These are phyloP conservation scores for Blepharisma japonicum DNA, from an alignment of 73 alveolate species.

Conservation along the genomic window DNA sequence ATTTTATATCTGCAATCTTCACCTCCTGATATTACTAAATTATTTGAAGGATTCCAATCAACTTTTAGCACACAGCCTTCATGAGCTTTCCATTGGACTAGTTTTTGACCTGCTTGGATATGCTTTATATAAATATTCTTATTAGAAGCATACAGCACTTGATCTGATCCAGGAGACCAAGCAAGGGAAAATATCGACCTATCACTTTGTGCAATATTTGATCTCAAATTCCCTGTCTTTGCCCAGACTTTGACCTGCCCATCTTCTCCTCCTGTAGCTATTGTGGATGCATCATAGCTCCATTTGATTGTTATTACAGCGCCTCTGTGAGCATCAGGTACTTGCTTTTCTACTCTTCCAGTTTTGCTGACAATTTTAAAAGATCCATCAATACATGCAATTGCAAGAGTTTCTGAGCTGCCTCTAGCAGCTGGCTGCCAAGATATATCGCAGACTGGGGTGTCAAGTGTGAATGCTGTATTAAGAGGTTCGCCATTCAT, in stretches of 20 bases:
- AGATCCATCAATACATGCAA: slow-evolving; percentile 89
- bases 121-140: slow-evolving; percentile 84
- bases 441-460: slow-evolving; percentile 76
- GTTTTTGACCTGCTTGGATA: slow-evolving; percentile 86
- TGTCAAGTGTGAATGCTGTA: slow-evolving; percentile 75
- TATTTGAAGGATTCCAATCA: slow-evolving; percentile 96
- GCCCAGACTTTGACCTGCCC: slow-evolving; percentile 95
- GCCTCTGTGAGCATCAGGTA: slow-evolving; percentile 85
- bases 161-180: slow-evolving; percentile 93
- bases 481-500: slow-evolving; percentile 77
- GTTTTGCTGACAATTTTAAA: slow-evolving; percentile 69
- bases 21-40: slow-evolving; percentile 87
- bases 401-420: slow-evolving; percentile 78
- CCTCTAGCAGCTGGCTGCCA: slow-evolving; percentile 81
- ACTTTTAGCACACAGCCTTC: slow-evolving; percentile 90
- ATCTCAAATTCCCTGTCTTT: slow-evolving; percentile 85
- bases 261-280: slow-evolving; percentile 96
- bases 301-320: slow-evolving; percentile 89
- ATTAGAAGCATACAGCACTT: slow-evolving; percentile 76
- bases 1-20: slow-evolving; percentile 97
- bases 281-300: slow-evolving; percentile 92
- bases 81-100: slow-evolving; percentile 91
- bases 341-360: slow-evolving; percentile 85
- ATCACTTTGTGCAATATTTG: slow-evolving; percentile 68
- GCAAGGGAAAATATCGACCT: slow-evolving; percentile 84